phyloP scores from a whole-genome alignment of 2,329 filamentous ascomycete genomes.

The Teratosphaeria destructans region DNA sequence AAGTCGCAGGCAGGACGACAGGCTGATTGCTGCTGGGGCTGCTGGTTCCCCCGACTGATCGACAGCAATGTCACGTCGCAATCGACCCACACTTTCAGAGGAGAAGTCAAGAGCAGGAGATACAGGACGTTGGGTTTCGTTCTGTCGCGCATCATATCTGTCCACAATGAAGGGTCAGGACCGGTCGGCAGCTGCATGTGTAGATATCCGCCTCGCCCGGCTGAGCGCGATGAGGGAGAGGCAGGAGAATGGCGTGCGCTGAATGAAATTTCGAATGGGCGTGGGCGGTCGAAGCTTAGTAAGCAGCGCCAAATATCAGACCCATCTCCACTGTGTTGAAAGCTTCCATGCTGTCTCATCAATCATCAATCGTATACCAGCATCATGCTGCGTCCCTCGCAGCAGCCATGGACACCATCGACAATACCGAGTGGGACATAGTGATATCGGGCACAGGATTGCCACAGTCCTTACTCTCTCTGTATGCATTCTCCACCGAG shows the following conservation, averaged over 20 bases:
- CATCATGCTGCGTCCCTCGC: background rate
- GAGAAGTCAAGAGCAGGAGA: slow-evolving; percentile 35
- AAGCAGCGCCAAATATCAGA: background rate
- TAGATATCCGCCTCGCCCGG: slow-evolving; percentile 12
- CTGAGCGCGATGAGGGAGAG: slow-evolving; percentile 21
- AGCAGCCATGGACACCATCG: slow-evolving; percentile 37
- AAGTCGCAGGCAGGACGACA: background rate
- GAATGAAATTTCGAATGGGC: slow-evolving; percentile 4
- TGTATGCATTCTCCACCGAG: slow-evolving; percentile 32
- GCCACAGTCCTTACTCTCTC: slow-evolving; percentile 42
- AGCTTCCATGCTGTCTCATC: background rate
- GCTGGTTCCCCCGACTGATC: background rate
- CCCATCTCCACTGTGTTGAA: background rate
- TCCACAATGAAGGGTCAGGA: slow-evolving; percentile 34
- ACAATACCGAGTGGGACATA: slow-evolving; percentile 42
- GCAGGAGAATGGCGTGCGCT: slow-evolving; percentile 7
- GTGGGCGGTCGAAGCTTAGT: background rate
- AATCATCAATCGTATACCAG: too few species aligned
- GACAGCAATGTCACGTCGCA: slow-evolving; percentile 35
- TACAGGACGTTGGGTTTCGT: slow-evolving; percentile 34
- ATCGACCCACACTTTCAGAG: slow-evolving; percentile 43
- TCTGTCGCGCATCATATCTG: slow-evolving; percentile 33
- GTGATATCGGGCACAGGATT: slow-evolving; percentile 44
- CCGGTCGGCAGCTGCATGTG: slow-evolving; percentile 14
- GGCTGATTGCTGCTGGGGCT: background rate